phyloP scores from a whole-genome alignment of 805 yeast genomes.

The Pichia thaimueangensis region DNA sequence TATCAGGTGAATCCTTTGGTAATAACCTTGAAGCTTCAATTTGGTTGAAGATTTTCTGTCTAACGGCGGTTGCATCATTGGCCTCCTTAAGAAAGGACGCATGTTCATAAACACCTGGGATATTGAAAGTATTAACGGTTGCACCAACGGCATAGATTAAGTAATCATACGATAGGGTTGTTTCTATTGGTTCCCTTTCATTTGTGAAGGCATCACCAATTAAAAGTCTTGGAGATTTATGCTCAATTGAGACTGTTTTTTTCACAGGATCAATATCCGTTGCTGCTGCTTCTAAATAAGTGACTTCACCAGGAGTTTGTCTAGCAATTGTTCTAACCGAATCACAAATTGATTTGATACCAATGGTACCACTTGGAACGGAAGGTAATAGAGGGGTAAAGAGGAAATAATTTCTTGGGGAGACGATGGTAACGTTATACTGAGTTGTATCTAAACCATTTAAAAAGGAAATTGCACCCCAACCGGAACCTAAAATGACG shows the following conservation, averaged over 20 bases:
- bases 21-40: conserved; percentile 83
- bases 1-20: conserved; percentile 64
- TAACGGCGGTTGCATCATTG: conserved; percentile 77
- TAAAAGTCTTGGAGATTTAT: conserved; percentile 45
- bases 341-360: conserved; percentile 84
- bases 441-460: conserved; percentile 78
- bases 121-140: conserved; percentile 88
- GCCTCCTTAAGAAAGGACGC: conserved; percentile 88
- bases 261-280: conserved; percentile 68
- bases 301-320: conserved; percentile 64
- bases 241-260: conserved; percentile 59
- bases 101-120: conserved; percentile 86
- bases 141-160: conserved; percentile 94
- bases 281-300: conserved; percentile 87
- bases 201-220: conserved; percentile 49
- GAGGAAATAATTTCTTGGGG: conserved; percentile 92
- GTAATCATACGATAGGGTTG: conserved; percentile 63
- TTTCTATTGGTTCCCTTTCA: conserved; percentile 37
- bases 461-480: conserved; percentile 88
- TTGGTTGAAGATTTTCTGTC: conserved; percentile 76
- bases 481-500: conserved; percentile 83
- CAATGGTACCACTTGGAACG: conserved; percentile 90
- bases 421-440: conserved; percentile 83
- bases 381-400: conserved; percentile 96
- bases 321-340: conserved; percentile 86